Evolutionary conservation across 371 early-diverging fungal genomes (phyloP), one percentile per base, ranked within the genome.

Genomic region (Mucor plumbeus): DNA sequence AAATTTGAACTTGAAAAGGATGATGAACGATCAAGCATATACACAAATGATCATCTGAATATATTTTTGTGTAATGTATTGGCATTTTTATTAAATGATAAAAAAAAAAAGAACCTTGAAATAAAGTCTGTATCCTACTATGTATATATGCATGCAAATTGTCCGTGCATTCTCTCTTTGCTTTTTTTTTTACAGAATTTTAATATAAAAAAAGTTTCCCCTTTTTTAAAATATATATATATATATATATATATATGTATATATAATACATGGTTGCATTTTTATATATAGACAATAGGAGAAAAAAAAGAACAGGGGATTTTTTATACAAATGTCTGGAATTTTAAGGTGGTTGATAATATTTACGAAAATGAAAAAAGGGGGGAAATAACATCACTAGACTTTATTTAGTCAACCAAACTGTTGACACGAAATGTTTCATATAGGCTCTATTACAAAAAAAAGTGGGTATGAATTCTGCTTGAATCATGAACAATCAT

Each of bases 401-500:
- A 26, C 26, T 1, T 3, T 26, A 26, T 26, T 26, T 15, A 14
- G n/a, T 14, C 43, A 43, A 43, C 26, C 1, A 19, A 4, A 21
- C 47, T 48, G 33, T 61, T 48, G 61, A 48, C 61, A 61, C 61
- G 35, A 61, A 61, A 36, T 61, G 50, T 61, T 61, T 47, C 50
- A 14, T 34, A n/a, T 9, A 2, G 17, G n/a, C 11, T 50, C 40
- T 53, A 36, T 79, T 82, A 90, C 35, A 81, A 62, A 68, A 92
- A 90, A 58, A 85, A 89, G 67, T 91, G 92, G 17, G 92, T 91
- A 70, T 90, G 72, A 6, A 72, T 55, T 31, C 84, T 84, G 62
- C 91, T 90, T 19, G 83, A 80, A 63, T 88, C 83, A 70, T 92
- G 92, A 31, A 92, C 91, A 5, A 68, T 70, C 92, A 92, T 91